Base-by-base conservation (phyloP, 768 basidiomycete genomes). In the Wakefieldia striispora region DNA sequence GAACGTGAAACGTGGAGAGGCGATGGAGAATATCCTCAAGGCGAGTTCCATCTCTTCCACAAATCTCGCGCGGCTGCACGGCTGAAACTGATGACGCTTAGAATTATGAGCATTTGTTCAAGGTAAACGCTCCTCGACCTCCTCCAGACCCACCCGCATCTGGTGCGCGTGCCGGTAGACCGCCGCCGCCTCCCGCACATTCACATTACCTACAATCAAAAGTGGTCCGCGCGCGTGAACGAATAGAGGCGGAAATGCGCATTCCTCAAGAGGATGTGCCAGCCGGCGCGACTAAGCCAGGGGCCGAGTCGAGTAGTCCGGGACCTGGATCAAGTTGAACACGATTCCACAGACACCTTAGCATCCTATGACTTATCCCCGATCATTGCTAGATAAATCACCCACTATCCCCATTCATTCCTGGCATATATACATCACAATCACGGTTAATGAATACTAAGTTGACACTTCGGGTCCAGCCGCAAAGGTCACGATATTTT, bases 131-230 rank as follows among this genome's bases (percentile, higher is more conserved):
- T 20, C 86, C 86, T 11, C 75, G 81, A n/a, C 75, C 83, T 37
- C 67, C 77, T 40, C 73, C 81, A 13, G 74, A 76, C 50, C 70
- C 59, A 47, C 76, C 76, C 58, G 71, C 69, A 33, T 51, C 76
- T 8, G 56, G 64, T 26, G 24, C 62, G 45, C 60, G 59, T 35
- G 59, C 76, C 13, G 72, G 77, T 33, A 80, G 75, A 64, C 71
- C 69, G 20, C 64, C 70, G 5, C 57, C 70, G 20, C 72, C 68
- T 23, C 76, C 76, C 19, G 60, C 71, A 33, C 76, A 92, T 64
- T 94, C 92, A 31, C 91, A 94, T 69, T 98, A 98, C 70, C 76
- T 98, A 12, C 95, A 95, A 66, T 95, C 92, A 27, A 99, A 99
- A 72, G 91, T 99, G n/a, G 82, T 91, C 39, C 83, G 97, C 36